Conservation (phyloP, 352 stramenopile species). For the Globisporangium parvum region DNA sequence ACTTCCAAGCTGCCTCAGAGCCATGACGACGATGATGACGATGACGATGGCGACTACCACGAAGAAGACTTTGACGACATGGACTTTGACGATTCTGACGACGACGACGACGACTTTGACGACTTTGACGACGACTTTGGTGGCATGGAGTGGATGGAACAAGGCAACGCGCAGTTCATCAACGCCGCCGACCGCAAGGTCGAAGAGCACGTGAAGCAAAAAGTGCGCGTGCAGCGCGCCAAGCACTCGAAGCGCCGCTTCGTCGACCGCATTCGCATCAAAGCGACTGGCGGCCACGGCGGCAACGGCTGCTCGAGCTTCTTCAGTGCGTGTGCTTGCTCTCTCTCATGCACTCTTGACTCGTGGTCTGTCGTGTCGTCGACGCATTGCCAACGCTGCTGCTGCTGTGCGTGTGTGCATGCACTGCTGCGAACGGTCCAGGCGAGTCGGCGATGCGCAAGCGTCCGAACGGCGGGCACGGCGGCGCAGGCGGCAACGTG, state of each 20-base stretch:
- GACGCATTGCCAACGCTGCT: background rate
- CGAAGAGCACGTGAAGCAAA: slow-evolving; percentile 84
- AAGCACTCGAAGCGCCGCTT: slow-evolving; percentile 88
- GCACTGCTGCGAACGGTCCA: slow-evolving; percentile 2
- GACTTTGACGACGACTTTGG: slow-evolving; percentile 18
- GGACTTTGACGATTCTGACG: slow-evolving; percentile 27
- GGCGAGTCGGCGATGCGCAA: slow-evolving; percentile 63
- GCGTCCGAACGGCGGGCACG: slow-evolving; percentile 80
- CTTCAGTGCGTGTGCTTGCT: slow-evolving; percentile 37
- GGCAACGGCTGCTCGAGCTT: slow-evolving; percentile 88
- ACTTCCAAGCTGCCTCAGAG: slow-evolving; percentile 3
- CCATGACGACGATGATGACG: slow-evolving; percentile 31
- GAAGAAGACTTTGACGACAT: slow-evolving; percentile 42
- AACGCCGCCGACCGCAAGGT: slow-evolving; percentile 32
- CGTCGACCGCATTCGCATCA: slow-evolving; percentile 86
- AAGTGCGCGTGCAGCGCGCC: slow-evolving; percentile 72
- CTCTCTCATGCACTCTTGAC: background rate
- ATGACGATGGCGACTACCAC: slow-evolving; percentile 25
- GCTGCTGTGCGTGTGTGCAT: background rate
- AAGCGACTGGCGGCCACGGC: slow-evolving; percentile 81
- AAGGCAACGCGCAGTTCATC: slow-evolving; percentile 12
- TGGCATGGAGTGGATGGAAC: slow-evolving; percentile 10
- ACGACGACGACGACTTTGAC: slow-evolving; percentile 22
- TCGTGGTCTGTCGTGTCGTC: background rate
- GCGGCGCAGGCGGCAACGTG: slow-evolving; percentile 77